Conservation (phyloP, 2,329 filamentous ascomycete genomes). For the Nigrospora osmanthi region DNA sequence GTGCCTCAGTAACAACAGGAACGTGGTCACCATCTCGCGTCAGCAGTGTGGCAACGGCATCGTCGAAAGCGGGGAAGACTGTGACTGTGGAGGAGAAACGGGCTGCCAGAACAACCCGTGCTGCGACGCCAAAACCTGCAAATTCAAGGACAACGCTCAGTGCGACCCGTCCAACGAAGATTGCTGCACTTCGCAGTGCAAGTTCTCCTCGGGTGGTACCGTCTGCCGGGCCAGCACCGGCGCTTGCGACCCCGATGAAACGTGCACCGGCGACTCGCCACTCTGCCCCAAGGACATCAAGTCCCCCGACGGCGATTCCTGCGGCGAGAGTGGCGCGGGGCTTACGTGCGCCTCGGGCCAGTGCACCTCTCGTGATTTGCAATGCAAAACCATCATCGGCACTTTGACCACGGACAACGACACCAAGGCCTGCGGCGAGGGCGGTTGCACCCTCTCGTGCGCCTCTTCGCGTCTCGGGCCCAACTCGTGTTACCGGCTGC, state of each 20-base stretch:
- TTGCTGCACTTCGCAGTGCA: slow-evolving; percentile 63
- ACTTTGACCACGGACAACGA: slow-evolving; percentile 64
- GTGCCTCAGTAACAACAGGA: slow-evolving; percentile 81
- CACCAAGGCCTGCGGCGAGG: slow-evolving; percentile 69
- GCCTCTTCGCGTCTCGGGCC: slow-evolving; percentile 58
- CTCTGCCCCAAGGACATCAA: slow-evolving; percentile 68
- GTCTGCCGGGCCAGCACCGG: slow-evolving; percentile 78
- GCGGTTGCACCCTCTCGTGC: slow-evolving; percentile 72
- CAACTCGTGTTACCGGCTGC: slow-evolving; percentile 64
- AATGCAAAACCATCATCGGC: slow-evolving; percentile 82
- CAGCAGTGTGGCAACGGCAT: slow-evolving; percentile 95
- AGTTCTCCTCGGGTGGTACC: slow-evolving; percentile 57
- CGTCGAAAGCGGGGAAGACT: slow-evolving; percentile 88
- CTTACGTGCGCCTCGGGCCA: slow-evolving; percentile 84
- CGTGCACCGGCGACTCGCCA: slow-evolving; percentile 64
- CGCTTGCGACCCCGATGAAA: slow-evolving; percentile 77
- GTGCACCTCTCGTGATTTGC: slow-evolving; percentile 84
- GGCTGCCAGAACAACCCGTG: slow-evolving; percentile 71
- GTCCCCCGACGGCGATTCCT: slow-evolving; percentile 61
- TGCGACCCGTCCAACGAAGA: slow-evolving; percentile 80
- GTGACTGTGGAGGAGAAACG: slow-evolving; percentile 77
- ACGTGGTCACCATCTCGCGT: slow-evolving; percentile 72
- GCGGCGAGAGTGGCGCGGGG: slow-evolving; percentile 53
- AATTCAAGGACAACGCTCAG: slow-evolving; percentile 65
- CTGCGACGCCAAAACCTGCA: slow-evolving; percentile 82